These are phyloP conservation scores for Polyplosphaeria fusca DNA, from an alignment of 495 filamentous ascomycete species.

Conservation along the genomic window DNA sequence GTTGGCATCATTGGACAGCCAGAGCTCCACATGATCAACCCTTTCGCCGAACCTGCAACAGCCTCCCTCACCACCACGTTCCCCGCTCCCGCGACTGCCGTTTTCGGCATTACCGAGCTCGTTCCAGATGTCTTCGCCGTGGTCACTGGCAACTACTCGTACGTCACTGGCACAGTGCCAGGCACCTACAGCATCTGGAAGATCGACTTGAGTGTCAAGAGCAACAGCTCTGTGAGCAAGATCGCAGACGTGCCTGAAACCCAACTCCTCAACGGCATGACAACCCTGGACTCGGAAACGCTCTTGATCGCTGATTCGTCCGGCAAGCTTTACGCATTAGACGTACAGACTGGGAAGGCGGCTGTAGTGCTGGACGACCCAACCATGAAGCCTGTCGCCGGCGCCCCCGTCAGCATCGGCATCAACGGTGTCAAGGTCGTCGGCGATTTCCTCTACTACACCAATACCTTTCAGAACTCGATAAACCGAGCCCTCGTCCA, in stretches of 20 bases:
- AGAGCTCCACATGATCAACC: slow-evolving; percentile 14
- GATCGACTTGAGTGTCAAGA: background rate
- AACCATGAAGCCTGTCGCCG: background rate
- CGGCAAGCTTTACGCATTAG: background rate
- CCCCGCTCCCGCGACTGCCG: background rate
- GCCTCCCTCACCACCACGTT: slow-evolving; percentile 3
- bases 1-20: background rate
- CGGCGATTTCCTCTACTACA: slow-evolving; percentile 9
- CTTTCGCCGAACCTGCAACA: background rate
- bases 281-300: background rate
- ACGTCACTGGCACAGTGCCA: background rate
- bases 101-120: slow-evolving; percentile 13
- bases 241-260: background rate
- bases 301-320: slow-evolving; percentile 12
- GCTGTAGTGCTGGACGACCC: background rate
- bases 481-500: slow-evolving; percentile 1
- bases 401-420: background rate
- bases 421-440: slow-evolving; percentile 10
- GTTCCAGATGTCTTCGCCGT: slow-evolving; percentile 10
- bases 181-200: slow-evolving; percentile 13
- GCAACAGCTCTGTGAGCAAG: background rate
- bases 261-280: slow-evolving; percentile 8
- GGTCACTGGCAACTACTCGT: background rate
- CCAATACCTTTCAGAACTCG: background rate
- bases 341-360: background rate